phyloP scores from a whole-genome alignment of 2,329 filamentous ascomycete species.

The Aspergillus jensenii region DNA sequence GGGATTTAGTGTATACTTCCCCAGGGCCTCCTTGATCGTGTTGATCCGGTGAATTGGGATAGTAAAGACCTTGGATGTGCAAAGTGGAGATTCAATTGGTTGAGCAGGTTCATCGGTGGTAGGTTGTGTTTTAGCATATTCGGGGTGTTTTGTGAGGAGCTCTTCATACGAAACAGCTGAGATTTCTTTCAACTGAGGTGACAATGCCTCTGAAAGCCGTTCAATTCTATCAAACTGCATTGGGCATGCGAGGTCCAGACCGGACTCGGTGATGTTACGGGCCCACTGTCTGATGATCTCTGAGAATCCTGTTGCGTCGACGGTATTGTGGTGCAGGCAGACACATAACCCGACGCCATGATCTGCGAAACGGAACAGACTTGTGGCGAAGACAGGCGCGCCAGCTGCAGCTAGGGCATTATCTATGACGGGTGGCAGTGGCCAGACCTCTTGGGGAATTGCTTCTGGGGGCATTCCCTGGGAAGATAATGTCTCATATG shows the following conservation, averaged over 20 bases:
- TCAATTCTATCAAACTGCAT: neutral
- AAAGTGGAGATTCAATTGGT: neutral
- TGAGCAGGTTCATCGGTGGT: neutral
- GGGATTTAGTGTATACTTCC: neutral
- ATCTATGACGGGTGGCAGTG: neutral
- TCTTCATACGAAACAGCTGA: neutral
- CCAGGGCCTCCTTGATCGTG: neutral
- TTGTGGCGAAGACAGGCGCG: conserved; percentile 11
- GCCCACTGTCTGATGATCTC: conserved; percentile 6
- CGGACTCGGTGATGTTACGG: neutral
- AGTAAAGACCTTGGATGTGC: conserved; percentile 4
- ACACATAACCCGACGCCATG: conserved; percentile 10
- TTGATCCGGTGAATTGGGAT: conserved; percentile 2
- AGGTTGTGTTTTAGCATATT: conserved; percentile 4
- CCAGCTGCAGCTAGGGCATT: neutral
- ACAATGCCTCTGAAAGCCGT: neutral
- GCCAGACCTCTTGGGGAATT: conserved; percentile 4
- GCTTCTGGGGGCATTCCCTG: neutral
- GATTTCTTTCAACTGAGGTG: neutral
- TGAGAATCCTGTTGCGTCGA: conserved; percentile 10
- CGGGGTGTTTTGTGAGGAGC: conserved; percentile 6
- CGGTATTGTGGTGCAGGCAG: conserved; percentile 12
- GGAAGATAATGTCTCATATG: too few species aligned
- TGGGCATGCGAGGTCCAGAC: too few species aligned
- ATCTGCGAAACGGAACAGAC: conserved; percentile 14